Conservation (phyloP, 306 rosid genomes). For the Vicia villosa region DNA sequence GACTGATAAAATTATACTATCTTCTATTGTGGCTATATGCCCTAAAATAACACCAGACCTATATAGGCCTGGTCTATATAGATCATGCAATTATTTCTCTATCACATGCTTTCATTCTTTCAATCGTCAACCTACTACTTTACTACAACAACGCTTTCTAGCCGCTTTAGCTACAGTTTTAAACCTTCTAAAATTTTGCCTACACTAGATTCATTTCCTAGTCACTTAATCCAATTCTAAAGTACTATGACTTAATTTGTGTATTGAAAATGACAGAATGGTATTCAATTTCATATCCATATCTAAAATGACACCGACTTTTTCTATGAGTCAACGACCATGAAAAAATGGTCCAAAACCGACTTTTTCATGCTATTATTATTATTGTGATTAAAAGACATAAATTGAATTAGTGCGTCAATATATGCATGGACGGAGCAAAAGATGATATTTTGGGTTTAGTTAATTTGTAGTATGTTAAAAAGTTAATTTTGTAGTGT, state of each 20-base stretch:
- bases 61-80: not conserved
- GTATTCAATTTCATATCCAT: not conserved
- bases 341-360: not conserved
- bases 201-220: not conserved
- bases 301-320: not conserved
- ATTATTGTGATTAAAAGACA: too few species aligned
- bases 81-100: not conserved
- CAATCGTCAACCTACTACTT: too few species aligned
- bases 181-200: not conserved
- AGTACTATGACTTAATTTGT: not conserved
- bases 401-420: too few species aligned
- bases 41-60: not conserved
- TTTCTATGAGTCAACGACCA: not conserved
- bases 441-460: too few species aligned
- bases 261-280: not conserved
- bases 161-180: not conserved
- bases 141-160: not conserved
- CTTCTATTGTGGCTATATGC: not conserved
- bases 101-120: too few species aligned
- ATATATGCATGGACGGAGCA: too few species aligned
- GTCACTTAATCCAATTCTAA: not conserved
- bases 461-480: too few species aligned
- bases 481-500: too few species aligned
- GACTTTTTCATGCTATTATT: not conserved
- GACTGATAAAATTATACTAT: too few species aligned